Base-by-base conservation (phyloP, 2,329 filamentous ascomycete species). In the Colletotrichum horii region DNA sequence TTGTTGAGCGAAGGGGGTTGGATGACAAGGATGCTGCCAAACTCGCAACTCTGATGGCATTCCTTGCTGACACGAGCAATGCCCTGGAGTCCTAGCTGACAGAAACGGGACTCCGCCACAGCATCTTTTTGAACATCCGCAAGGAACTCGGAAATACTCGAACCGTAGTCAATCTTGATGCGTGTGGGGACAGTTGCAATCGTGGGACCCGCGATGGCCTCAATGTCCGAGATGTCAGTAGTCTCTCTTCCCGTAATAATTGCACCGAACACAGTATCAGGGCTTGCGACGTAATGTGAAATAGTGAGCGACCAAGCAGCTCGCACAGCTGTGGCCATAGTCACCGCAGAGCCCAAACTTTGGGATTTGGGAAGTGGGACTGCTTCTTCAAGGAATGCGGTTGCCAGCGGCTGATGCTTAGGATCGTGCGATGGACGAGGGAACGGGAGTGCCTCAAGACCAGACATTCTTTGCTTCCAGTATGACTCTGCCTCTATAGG, bases 221-320 rank as follows among this genome's bases (percentile, higher is more conserved):
- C 78, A 3, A 84, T 76, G 15, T 79, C 80, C 4, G 60, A 30
- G 8, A 84, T 70, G 8, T 79, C 71, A 4, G 80, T 78, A 1
- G 78, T 77, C n/a, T 81, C 76, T 5, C 83, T 80, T 24, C 83
- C 83, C 1, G 81, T 80, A 3, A 82, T 61, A 0, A 80, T 80
- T 15, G 75, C 73, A 2, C 80, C 81, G 56, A 83, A 87, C 1
- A 79, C 60, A 1, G 82, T 73, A 24, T 76, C 74, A 3, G 64
- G 24, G 22, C 74, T 83, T 75, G 61, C 82, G 78, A 85, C 81
- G 66, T 87, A 86, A 4, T 83, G 77, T 0, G 83, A 83, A 3
- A 85, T 80, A 2, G 86, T 79, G 14, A 88, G 68, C 1, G 80
- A 75, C 78, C 80, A 80, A 2, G 81, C 80, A 1, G 81, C 79